phyloP scores from a whole-genome alignment of 2,329 filamentous ascomycete species.

The Xylariaceae sp. region DNA sequence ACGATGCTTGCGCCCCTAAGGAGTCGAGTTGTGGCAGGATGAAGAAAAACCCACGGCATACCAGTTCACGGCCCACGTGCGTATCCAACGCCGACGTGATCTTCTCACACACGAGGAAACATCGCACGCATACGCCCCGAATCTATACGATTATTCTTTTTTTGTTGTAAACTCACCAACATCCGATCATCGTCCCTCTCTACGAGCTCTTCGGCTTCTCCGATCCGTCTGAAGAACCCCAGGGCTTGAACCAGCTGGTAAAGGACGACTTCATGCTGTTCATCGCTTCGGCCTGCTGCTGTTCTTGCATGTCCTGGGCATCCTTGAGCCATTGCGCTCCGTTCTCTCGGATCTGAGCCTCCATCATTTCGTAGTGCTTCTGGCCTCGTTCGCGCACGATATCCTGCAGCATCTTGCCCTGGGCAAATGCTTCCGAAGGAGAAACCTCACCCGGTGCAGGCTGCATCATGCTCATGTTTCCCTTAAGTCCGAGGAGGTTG shows the following conservation, averaged over 20 bases:
- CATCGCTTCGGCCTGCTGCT: slow-evolving; percentile 84
- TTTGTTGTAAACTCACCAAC: neutral
- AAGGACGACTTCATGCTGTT: slow-evolving; percentile 84
- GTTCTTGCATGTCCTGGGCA: slow-evolving; percentile 82
- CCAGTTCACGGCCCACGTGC: neutral
- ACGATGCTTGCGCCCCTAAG: slow-evolving; percentile 4
- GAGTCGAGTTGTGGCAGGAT: slow-evolving; percentile 17
- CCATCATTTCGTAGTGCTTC: slow-evolving; percentile 81
- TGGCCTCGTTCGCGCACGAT: slow-evolving; percentile 88
- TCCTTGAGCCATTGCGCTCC: slow-evolving; percentile 95
- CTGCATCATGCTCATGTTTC: slow-evolving; percentile 57
- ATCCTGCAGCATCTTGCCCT: slow-evolving; percentile 97
- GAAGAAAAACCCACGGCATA: neutral
- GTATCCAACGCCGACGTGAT: slow-evolving; percentile 9
- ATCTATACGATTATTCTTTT: slow-evolving; percentile 8
- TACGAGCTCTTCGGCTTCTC: slow-evolving; percentile 18
- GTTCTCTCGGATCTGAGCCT: slow-evolving; percentile 87
- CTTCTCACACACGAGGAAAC: slow-evolving; percentile 10
- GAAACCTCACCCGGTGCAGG: slow-evolving; percentile 61
- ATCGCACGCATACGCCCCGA: neutral
- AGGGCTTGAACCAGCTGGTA: slow-evolving; percentile 47
- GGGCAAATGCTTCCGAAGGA: slow-evolving; percentile 69
- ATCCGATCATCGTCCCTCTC: slow-evolving; percentile 6
- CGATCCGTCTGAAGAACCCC: slow-evolving; percentile 15
- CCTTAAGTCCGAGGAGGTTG: slow-evolving; percentile 71